These are phyloP conservation scores for Mycena sanguinolenta DNA, from an alignment of 768 basidiomycete species.

Conservation along the genomic window DNA sequence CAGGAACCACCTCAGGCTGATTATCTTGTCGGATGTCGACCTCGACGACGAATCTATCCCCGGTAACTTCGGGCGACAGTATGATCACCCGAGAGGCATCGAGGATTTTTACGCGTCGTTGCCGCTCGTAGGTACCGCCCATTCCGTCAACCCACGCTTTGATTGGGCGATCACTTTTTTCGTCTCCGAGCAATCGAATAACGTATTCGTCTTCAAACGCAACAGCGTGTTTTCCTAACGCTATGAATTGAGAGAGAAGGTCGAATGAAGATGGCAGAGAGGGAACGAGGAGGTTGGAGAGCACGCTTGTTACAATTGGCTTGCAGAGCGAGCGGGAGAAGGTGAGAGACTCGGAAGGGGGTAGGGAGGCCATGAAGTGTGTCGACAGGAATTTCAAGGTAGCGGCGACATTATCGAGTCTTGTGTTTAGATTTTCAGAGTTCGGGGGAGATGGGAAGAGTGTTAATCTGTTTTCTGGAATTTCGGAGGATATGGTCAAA, in stretches of 20 bases:
- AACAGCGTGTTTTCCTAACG: slow-evolving; percentile 68
- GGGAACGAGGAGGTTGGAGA: slow-evolving; percentile 77
- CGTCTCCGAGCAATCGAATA: slow-evolving; percentile 62
- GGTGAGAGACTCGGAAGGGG: slow-evolving; percentile 55
- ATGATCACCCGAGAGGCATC: slow-evolving; percentile 72
- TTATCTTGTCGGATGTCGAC: slow-evolving; percentile 49
- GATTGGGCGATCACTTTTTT: slow-evolving; percentile 64
- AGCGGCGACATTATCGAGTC: slow-evolving; percentile 68
- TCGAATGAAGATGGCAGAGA: slow-evolving; percentile 77
- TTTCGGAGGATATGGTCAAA: slow-evolving; percentile 52
- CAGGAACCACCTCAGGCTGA: slow-evolving; percentile 46
- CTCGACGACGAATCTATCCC: slow-evolving; percentile 58
- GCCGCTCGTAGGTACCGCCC: slow-evolving; percentile 82
- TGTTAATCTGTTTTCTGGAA: slow-evolving; percentile 61
- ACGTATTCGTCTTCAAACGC: slow-evolving; percentile 74
- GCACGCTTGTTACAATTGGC: slow-evolving; percentile 69
- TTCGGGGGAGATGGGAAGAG: slow-evolving; percentile 60
- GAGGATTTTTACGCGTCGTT: slow-evolving; percentile 75
- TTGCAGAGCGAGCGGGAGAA: slow-evolving; percentile 74
- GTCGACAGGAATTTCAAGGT: slow-evolving; percentile 74
- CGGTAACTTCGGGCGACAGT: slow-evolving; percentile 53
- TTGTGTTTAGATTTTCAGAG: slow-evolving; percentile 51
- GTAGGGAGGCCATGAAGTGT: slow-evolving; percentile 70
- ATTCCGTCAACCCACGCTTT: slow-evolving; percentile 78
- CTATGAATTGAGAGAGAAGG: slow-evolving; percentile 72